These are phyloP conservation scores for Lasiodiplodia theobromae DNA, from an alignment of 2,329 filamentous ascomycete species.

Conservation along the genomic window DNA sequence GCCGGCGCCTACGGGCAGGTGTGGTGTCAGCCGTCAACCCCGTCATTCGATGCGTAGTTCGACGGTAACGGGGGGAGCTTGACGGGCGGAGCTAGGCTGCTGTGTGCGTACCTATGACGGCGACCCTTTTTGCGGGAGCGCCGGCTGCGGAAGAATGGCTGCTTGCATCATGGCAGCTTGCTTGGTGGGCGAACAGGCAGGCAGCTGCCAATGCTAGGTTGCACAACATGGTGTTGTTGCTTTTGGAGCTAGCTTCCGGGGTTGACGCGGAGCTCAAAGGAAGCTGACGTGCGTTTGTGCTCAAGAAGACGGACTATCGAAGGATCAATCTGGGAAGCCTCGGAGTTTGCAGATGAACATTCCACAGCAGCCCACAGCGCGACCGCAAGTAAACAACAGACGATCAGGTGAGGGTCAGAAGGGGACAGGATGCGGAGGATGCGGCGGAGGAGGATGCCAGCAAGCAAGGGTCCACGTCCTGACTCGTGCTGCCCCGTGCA, in stretches of 20 bases:
- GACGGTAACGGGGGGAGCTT: slow-evolving; percentile 25
- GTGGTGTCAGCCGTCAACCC: slow-evolving; percentile 1
- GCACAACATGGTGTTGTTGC: slow-evolving; percentile 22
- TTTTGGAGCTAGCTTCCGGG: slow-evolving; percentile 4
- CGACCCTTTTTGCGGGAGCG: slow-evolving; percentile 41
- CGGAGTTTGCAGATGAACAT: background rate
- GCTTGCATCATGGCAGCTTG: slow-evolving; percentile 10
- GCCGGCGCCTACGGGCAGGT: slow-evolving; percentile 73
- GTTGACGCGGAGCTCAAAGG: slow-evolving; percentile 19
- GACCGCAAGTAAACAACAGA: background rate
- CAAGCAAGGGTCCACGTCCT: slow-evolving; percentile 13
- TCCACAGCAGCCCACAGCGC: background rate
- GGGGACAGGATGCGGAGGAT: slow-evolving; percentile 1
- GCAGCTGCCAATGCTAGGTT: slow-evolving; percentile 11
- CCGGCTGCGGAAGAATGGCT: background rate
- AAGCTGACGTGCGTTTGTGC: slow-evolving; percentile 9
- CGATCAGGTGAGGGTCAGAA: slow-evolving; percentile 7
- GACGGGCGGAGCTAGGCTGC: background rate
- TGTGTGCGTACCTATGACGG: slow-evolving; percentile 45
- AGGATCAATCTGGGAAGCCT: background rate
- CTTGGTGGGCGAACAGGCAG: slow-evolving; percentile 5
- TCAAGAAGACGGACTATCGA: background rate
- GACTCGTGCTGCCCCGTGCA: slow-evolving; percentile 21
- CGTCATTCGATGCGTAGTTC: background rate
- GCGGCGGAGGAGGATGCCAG: slow-evolving; percentile 15